Evolutionary conservation across 2,329 filamentous ascomycete genomes (phyloP).

Genomic region (Capronia epimyces): DNA sequence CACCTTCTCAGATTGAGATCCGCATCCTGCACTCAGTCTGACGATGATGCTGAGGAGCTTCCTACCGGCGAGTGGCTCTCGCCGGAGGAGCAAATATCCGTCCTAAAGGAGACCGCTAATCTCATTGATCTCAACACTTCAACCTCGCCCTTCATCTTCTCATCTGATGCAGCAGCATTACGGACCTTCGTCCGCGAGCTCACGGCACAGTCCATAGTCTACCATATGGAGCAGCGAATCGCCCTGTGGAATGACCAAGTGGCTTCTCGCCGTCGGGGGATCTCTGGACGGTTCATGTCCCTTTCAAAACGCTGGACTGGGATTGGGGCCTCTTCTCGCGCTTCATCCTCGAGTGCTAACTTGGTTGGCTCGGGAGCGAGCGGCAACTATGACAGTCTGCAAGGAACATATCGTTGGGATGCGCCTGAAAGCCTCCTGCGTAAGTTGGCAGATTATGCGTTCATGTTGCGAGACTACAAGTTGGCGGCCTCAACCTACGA

Average conservation of each 20-base stretch:
- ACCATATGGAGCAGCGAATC: constrained; percentile 90
- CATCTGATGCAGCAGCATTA: constrained; percentile 84
- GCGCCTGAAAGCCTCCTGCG: constrained; percentile 85
- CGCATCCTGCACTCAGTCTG: constrained; percentile 76
- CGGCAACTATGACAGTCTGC: constrained; percentile 68
- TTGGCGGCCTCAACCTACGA: constrained; percentile 89
- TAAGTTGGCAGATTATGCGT: constrained; percentile 88
- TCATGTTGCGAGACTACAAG: constrained; percentile 96
- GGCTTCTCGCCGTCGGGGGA: constrained; percentile 77
- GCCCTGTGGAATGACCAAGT: constrained; percentile 97
- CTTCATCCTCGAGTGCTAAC: constrained; percentile 50
- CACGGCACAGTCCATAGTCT: constrained; percentile 88
- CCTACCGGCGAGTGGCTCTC: constrained; percentile 85
- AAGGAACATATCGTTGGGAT: constrained; percentile 79
- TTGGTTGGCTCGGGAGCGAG: constrained; percentile 41
- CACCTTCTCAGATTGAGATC: constrained; percentile 83
- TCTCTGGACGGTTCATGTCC: constrained; percentile 90
- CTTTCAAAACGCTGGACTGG: constrained; percentile 84
- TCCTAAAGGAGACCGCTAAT: constrained; percentile 57
- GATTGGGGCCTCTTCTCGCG: constrained; percentile 65
- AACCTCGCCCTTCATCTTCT: constrained; percentile 75
- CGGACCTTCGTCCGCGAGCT: constrained; percentile 88
- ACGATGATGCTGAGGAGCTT: constrained; percentile 79
- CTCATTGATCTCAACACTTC: constrained; percentile 58
- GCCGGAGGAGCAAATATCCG: constrained; percentile 73